A percentile compares a stretch with the other conserved stretches of the same genome.
phyloP scores from a whole-genome alignment of 2,329 filamentous ascomycete species.

The Epichloe festucae region DNA sequence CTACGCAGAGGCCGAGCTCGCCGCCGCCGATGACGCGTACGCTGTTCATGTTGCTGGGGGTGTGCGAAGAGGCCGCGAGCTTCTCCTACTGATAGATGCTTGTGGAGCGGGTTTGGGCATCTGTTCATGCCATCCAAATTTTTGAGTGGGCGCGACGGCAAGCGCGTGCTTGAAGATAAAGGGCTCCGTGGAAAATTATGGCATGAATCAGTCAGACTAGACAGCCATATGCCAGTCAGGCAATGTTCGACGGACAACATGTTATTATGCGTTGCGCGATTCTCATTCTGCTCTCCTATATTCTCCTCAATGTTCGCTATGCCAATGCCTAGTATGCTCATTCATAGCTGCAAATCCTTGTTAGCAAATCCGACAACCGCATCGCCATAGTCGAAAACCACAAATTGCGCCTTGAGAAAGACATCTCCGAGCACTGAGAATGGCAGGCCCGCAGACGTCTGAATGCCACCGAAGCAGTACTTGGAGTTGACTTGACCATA shows the following conservation, averaged over 20 bases:
- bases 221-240: too few species aligned
- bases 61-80: conserved; percentile 1
- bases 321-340: neutral
- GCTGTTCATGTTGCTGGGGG: neutral
- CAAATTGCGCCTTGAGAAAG: conserved; percentile 30
- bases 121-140: neutral
- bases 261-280: too few species aligned
- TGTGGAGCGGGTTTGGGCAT: neutral
- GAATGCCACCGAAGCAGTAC: conserved; percentile 24
- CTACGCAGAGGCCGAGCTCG: too few species aligned
- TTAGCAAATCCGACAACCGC: conserved; percentile 25
- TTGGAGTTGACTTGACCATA: conserved; percentile 17
- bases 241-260: too few species aligned
- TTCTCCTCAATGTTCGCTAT: too few species aligned
- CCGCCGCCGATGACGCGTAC: conserved; percentile 48
- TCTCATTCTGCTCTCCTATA: too few species aligned
- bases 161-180: neutral
- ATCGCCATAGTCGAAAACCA: conserved; percentile 25
- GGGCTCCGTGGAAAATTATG: too few species aligned
- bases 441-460: conserved; percentile 23
- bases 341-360: conserved; percentile 13
- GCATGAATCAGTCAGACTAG: too few species aligned
- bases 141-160: too few species aligned
- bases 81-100: conserved; percentile 7
- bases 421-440: conserved; percentile 29